Conservation (phyloP, 1,284 basidiomycete species). For the Fomes fomentarius region DNA sequence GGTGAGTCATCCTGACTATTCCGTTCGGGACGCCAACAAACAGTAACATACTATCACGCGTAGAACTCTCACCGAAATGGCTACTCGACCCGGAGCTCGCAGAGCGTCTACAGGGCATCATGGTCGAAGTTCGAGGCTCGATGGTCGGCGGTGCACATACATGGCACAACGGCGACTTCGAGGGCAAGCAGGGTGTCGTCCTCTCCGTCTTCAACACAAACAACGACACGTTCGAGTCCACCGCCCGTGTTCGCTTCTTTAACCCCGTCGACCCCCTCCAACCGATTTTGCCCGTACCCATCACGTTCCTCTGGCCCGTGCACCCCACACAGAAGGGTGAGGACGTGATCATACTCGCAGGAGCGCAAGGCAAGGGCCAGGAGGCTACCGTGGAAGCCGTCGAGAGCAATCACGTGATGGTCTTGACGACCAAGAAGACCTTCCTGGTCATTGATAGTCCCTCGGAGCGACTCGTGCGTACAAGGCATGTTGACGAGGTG, state of each 20-base stretch:
- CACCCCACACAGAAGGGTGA: constrained; percentile 29
- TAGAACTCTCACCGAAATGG: constrained; percentile 36
- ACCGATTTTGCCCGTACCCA: constrained; percentile 31
- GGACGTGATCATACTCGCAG: constrained; percentile 30
- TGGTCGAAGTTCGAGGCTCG: constrained; percentile 53
- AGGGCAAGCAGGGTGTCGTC: constrained; percentile 51
- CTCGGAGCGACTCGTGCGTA: constrained; percentile 12
- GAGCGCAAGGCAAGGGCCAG: constrained; percentile 28
- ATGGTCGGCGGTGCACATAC: constrained; percentile 28
- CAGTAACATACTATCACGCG: background rate
- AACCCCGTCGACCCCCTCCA: constrained; percentile 26
- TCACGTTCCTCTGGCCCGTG: constrained; percentile 34
- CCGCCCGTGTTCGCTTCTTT: constrained; percentile 34
- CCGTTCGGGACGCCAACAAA: no score
- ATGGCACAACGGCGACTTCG: constrained; percentile 60
- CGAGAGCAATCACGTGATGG: constrained; percentile 18
- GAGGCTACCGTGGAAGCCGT: constrained; percentile 24
- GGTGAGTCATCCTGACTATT: constrained; percentile 9
- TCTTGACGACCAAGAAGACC: constrained; percentile 18
- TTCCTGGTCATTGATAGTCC: constrained; percentile 21
- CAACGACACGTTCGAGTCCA: constrained; percentile 34
- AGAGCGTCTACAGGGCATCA: constrained; percentile 45
- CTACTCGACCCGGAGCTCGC: constrained; percentile 47
- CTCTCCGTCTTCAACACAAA: constrained; percentile 39
- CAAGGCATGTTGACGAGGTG: constrained; percentile 19